These are phyloP conservation scores for Ligustrum vulgare DNA, from an alignment of 257 asterid species.

Conservation along the genomic window DNA sequence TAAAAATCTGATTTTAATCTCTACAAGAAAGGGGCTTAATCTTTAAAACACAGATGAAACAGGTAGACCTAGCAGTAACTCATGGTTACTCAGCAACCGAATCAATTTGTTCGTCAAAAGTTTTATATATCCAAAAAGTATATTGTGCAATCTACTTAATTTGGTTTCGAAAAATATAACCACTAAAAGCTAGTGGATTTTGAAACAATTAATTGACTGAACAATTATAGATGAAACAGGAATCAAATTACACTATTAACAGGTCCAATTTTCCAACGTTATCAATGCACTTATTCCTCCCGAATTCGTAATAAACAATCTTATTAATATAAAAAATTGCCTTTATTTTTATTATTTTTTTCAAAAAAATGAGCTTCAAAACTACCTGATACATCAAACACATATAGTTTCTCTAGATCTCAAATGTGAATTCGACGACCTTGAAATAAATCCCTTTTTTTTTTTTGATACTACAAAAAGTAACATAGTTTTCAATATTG, in stretches of 20 bases:
- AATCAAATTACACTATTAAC: background rate
- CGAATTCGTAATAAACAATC: background rate
- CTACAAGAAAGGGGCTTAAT: background rate
- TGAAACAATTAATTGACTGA: background rate
- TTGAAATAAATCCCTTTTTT: no score
- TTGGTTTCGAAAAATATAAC: background rate
- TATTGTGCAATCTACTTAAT: background rate
- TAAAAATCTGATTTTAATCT: no score
- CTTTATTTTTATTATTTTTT: no score
- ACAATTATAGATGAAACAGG: background rate
- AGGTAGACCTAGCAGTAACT: background rate
- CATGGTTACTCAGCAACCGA: background rate
- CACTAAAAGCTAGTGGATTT: background rate
- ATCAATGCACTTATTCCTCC: background rate
- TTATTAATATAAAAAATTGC: background rate
- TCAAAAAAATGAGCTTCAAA: background rate
- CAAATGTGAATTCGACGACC: background rate
- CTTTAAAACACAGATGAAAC: background rate
- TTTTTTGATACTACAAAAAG: background rate
- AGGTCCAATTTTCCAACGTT: background rate
- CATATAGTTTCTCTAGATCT: background rate
- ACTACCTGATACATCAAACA: background rate
- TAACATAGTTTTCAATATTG: no score
- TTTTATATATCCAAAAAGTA: background rate
- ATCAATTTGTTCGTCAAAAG: constrained; percentile 1